Evolutionary conservation across 2,329 filamentous ascomycete species (phyloP).

Genomic region (Trichoderma atroviride): DNA sequence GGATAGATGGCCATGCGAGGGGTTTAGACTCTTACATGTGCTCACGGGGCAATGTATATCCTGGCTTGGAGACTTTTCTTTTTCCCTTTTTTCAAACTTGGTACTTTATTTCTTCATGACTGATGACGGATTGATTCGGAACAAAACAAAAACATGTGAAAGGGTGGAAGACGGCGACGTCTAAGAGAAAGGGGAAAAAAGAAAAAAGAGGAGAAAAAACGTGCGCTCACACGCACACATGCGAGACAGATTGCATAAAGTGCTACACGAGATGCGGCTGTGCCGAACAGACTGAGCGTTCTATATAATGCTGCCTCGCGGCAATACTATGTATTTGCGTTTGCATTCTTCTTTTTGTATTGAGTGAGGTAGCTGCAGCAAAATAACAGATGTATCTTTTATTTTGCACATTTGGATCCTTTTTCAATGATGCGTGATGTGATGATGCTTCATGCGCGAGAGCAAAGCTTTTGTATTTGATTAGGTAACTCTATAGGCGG

Average conservation of each 20-base stretch:
- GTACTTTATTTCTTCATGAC: constrained; percentile 22
- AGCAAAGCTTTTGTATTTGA: not conserved
- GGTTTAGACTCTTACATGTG: not conserved
- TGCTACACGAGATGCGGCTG: not conserved
- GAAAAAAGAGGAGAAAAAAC: not conserved
- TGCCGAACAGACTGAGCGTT: constrained; percentile 27
- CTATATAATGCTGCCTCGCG: constrained; percentile 54
- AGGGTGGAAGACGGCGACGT: constrained; percentile 16
- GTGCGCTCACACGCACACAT: not conserved
- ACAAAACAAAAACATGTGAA: not conserved
- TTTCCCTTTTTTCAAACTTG: not conserved
- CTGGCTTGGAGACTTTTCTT: constrained; percentile 15
- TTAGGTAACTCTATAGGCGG: not conserved
- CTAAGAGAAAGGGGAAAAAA: not conserved
- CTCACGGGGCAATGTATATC: constrained; percentile 7
- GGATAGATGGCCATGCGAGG: constrained; percentile 2
- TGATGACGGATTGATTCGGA: constrained; percentile 26
- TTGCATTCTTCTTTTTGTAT: constrained; percentile 34
- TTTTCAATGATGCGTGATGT: not conserved
- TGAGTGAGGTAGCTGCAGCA: constrained; percentile 26
- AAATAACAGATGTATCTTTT: not conserved
- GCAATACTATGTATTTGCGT: constrained; percentile 37
- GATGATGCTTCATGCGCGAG: too few species aligned
- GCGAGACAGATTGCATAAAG: not conserved
- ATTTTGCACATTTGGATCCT: not conserved